Conservation (phyloP, 139 green algal species). For the Coelastrella sp. region DNA sequence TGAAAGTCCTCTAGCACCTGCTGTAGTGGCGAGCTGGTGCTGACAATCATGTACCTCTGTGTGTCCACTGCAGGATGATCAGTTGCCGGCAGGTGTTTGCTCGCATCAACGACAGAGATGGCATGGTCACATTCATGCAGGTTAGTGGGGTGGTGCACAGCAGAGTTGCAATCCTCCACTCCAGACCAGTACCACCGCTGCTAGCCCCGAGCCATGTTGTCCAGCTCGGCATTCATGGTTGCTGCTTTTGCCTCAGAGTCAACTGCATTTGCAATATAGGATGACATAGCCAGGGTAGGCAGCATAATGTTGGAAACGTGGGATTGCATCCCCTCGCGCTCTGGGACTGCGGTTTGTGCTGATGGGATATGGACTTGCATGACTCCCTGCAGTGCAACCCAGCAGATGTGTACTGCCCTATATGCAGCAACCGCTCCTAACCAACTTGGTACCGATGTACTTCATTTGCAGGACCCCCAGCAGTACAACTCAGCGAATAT, state of each 20-base stretch:
- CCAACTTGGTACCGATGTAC: background rate
- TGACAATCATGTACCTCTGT: background rate
- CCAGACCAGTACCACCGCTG: background rate
- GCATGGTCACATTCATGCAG: slow-evolving; percentile 83
- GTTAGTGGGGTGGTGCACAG: background rate
- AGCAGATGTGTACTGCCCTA: background rate
- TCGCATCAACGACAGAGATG: slow-evolving; percentile 65
- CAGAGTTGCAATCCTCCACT: background rate
- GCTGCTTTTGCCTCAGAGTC: background rate
- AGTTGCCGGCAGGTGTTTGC: slow-evolving; percentile 86
- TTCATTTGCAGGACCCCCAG: slow-evolving; percentile 66
- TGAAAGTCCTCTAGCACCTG: background rate
- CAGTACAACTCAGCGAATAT: slow-evolving; percentile 53
- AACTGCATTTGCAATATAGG: background rate
- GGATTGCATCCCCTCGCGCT: too few relatives aligned
- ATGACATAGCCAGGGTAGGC: background rate
- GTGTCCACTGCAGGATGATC: slow-evolving; percentile 66
- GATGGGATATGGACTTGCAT: too few relatives aligned
- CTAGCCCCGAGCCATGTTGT: background rate
- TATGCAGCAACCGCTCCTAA: background rate
- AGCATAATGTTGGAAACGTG: too few relatives aligned
- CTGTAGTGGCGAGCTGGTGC: background rate
- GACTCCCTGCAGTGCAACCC: background rate
- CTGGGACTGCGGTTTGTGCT: too few relatives aligned
- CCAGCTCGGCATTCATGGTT: background rate